phyloP scores from a whole-genome alignment of 2,329 filamentous ascomycete species.

The Coleophoma crateriformis region DNA sequence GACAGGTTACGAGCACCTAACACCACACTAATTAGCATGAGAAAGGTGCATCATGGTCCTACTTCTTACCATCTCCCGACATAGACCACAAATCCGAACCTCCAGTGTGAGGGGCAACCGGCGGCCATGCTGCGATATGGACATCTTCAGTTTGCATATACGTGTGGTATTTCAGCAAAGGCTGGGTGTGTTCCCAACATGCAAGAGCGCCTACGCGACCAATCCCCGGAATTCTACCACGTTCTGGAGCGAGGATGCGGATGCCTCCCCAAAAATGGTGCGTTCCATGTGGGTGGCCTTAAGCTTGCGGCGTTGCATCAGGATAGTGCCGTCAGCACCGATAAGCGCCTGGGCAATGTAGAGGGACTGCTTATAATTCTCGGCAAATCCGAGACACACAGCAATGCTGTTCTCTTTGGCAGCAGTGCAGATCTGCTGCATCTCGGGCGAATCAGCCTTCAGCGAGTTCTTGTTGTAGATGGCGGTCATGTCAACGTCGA shows the following conservation, averaged over 20 bases:
- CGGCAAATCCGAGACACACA: slow-evolving; percentile 44
- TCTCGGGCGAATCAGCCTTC: slow-evolving; percentile 34
- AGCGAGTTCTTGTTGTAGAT: slow-evolving; percentile 36
- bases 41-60: background rate
- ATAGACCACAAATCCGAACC: slow-evolving; percentile 13
- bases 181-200: slow-evolving; percentile 38
- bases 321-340: slow-evolving; percentile 38
- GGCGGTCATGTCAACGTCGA: slow-evolving; percentile 6
- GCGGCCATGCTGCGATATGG: slow-evolving; percentile 49
- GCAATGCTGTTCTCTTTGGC: slow-evolving; percentile 35
- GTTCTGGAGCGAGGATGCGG: slow-evolving; percentile 39
- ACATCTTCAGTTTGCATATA: slow-evolving; percentile 43
- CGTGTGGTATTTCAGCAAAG: slow-evolving; percentile 44
- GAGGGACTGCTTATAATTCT: slow-evolving; percentile 39
- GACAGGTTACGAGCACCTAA: slow-evolving; percentile 46
- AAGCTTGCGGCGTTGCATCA: slow-evolving; percentile 51
- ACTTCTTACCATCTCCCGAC: slow-evolving; percentile 8
- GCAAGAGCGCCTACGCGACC: slow-evolving; percentile 16
- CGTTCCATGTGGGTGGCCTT: slow-evolving; percentile 51
- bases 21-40: slow-evolving; percentile 10
- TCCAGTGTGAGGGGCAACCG: slow-evolving; percentile 43
- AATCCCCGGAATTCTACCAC: slow-evolving; percentile 17
- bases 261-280: slow-evolving; percentile 48
- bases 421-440: slow-evolving; percentile 35
- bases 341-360: slow-evolving; percentile 47